Evolutionary conservation across 192 early-diverging fungal genomes (phyloP).

Genomic region (Coemansia sp.): DNA sequence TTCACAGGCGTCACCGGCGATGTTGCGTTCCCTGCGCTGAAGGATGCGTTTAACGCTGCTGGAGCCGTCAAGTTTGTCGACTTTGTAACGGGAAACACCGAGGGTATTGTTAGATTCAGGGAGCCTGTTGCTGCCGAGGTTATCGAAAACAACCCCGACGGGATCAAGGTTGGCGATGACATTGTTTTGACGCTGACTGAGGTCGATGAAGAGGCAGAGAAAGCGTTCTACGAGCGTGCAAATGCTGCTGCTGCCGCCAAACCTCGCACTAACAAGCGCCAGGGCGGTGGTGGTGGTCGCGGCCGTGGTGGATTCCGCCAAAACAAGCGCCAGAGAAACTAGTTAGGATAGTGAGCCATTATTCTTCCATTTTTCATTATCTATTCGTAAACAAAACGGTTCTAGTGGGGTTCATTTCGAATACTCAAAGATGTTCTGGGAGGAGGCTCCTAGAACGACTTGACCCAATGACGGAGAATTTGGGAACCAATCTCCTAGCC

Average conservation of each 20-base stretch:
- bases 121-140: slow-evolving; percentile 26
- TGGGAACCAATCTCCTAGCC: no score
- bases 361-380: not conserved
- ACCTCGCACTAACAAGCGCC: slow-evolving; percentile 8
- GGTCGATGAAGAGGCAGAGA: slow-evolving; percentile 28
- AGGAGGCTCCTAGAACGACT: no score
- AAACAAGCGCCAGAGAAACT: slow-evolving; percentile 27
- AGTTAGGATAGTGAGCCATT: not conserved
- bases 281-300: slow-evolving; percentile 4
- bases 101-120: slow-evolving; percentile 46
- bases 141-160: slow-evolving; percentile 31
- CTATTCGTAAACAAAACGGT: not conserved
- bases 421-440: no score
- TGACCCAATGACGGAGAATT: no score
- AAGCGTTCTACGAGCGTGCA: slow-evolving; percentile 43
- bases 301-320: slow-evolving; percentile 2
- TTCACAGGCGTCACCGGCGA: slow-evolving; percentile 37
- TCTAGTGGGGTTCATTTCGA: no score
- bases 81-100: slow-evolving; percentile 12
- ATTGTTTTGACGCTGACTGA: slow-evolving; percentile 21
- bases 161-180: slow-evolving; percentile 25
- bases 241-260: slow-evolving; percentile 18
- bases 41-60: slow-evolving; percentile 24
- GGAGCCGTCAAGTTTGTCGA: slow-evolving; percentile 40
- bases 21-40: slow-evolving; percentile 18